Base-by-base conservation (phyloP, 345 rosid genomes). In the Melaleuca alternifolia region DNA sequence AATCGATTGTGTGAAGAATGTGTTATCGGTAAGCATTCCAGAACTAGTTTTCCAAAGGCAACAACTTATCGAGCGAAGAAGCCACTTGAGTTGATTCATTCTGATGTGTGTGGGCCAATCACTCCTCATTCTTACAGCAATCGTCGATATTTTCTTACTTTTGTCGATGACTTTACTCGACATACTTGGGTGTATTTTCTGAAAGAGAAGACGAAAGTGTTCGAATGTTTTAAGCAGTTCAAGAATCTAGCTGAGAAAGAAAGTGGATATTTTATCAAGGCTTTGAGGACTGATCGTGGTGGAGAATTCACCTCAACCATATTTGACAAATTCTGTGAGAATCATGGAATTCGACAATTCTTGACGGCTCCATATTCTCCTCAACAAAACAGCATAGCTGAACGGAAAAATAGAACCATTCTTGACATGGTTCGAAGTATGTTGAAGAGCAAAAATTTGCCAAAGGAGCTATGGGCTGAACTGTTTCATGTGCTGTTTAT, bases 351-450 rank as follows among this genome's bases (percentile, higher is more conserved):
- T 10, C 7, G 14, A n/a, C 15, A 26, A 13, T 52, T 50, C 13
- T 16, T 53, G 4, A 87, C 37, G 6, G 41, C 11, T 12, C 26
- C 76, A 1, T 54, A 87, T 51, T 33, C 84, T 37, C 81, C 84
- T 9, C 75, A 84, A 13, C 85, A 86, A 56, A 86, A 83, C 6
- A 37, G 56, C 1, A n/a, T 84, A 11, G 75, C 8, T 12, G 79
- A 83, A 48, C 12, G 87, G 0, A 82, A 51, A 9, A 88, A 88
- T 26, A 50, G 50, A 3, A 85, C 54, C 13, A 51, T 83, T 11
- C 6, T 88, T 10, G 84, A 53, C 10, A 88, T 86, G 88, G 77
- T 51, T 18, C 75, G 82, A 57, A 75, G 83, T n/a, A 13, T 88
- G 52, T 9, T 88, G 53, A 59, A 83, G 7, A 53, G 13, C 10